Evolutionary conservation across 129 eudicot species (phyloP), one percentile per base, ranked within the genome.

Genomic region (Helichrysum umbraculigerum): DNA sequence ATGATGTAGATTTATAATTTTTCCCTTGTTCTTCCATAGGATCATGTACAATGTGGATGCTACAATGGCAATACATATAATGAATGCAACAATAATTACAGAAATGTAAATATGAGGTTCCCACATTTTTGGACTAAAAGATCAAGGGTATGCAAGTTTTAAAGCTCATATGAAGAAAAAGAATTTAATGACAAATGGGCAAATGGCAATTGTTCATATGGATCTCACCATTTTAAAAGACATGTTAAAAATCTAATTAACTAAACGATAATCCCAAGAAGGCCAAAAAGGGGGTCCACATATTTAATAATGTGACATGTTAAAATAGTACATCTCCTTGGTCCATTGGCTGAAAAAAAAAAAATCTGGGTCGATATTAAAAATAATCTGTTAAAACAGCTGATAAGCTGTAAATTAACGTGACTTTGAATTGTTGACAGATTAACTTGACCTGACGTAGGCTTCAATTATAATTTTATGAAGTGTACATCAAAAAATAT

Each of bases 31-130:
- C 50, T 65, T 84, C 84, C 37, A 29, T 4, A 66, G 80, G 34
- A 79, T 28, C 0, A 85, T 21, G 70, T 82, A 73, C 19, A 83
- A 62, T 17, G 77, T 75, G 14, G 60, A 75, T 61, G 79, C 88
- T 12, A 57, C 79, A 70, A 81, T 70, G 12, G 84, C 85, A 14
- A 81, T 21, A 30, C 52, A 37, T n/a, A 72, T 71, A 20, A 61
- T 76, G 67, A 91, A 73, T 47, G 83, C 87, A 25, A 78, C 70
- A 16, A 82, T 59, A 47, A 66, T 76, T 5, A 82, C 59, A 56
- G 85, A 83, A 63, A 88, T 58, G n/a, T 83, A 84, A 35, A 86
- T 76, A 34, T 83, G 83, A 66, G 80, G 70, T 72, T 70, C 76
- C 82, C 83, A 30, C 93, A 75, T 84, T 29, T 63, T 75, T 44